Percentiles rank a stretch among this genome's conserved stretches.
Evolutionary conservation across 202 grass and related monocot genomes (phyloP).

Genomic region (Zizania palustris): DNA sequence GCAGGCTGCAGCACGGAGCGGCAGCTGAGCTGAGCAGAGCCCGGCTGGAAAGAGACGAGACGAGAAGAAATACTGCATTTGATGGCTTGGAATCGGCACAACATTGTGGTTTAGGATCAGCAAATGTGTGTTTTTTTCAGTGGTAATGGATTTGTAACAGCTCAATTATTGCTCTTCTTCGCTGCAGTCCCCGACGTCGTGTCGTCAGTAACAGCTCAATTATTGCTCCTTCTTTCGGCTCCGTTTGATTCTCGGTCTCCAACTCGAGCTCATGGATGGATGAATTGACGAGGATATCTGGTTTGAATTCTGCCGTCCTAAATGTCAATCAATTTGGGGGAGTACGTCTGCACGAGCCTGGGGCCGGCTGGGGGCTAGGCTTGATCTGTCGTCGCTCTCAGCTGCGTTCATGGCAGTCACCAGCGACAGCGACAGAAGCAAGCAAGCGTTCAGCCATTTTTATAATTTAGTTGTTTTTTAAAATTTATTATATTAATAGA

Average conservation of each 20-base stretch:
- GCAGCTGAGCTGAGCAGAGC: not conserved
- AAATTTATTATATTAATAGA: too few species aligned
- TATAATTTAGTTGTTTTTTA: too few species aligned
- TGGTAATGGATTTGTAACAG: not conserved
- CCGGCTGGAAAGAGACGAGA: not conserved
- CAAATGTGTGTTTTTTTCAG: too few species aligned
- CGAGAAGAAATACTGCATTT: not conserved
- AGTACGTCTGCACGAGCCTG: not conserved
- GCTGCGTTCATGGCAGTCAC: not conserved
- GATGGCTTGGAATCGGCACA: not conserved
- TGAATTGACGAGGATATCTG: not conserved
- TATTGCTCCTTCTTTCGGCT: slow-evolving; percentile 19
- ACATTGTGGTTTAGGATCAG: too few species aligned
- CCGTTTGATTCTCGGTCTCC: not conserved
- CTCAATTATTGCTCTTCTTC: slow-evolving; percentile 31
- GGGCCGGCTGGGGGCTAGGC: not conserved
- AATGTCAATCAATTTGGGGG: not conserved
- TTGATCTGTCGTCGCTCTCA: slow-evolving; percentile 22
- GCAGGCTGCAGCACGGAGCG: not conserved
- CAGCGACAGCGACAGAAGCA: not conserved
- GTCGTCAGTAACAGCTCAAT: slow-evolving; percentile 23
- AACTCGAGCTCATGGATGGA: not conserved
- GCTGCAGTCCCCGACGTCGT: not conserved
- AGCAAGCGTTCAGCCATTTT: too few species aligned
- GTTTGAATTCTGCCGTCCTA: not conserved